These are phyloP conservation scores for Fusarium verticillioides DNA, from an alignment of 2,329 filamentous ascomycete genomes.

Conservation along the genomic window DNA sequence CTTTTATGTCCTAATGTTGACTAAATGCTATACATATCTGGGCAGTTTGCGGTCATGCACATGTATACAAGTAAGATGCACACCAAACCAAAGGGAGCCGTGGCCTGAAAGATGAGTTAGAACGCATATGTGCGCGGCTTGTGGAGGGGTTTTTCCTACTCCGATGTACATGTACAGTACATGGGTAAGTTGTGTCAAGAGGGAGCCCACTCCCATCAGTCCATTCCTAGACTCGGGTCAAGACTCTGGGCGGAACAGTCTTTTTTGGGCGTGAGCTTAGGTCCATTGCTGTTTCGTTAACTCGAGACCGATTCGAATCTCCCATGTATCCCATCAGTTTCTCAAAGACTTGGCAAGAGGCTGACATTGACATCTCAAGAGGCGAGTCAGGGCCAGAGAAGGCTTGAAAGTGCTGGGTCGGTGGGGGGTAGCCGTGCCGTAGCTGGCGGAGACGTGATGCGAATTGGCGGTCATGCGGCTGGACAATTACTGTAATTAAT, in stretches of 20 bases:
- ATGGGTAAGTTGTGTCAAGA: slow-evolving; percentile 18
- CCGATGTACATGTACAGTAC: slow-evolving; percentile 15
- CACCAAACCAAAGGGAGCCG: slow-evolving; percentile 10
- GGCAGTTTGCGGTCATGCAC: slow-evolving; percentile 12
- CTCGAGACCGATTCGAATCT: background rate
- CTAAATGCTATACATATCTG: background rate
- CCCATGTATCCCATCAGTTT: background rate
- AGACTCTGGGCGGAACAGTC: background rate
- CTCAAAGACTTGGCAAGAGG: background rate
- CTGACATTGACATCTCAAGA: background rate
- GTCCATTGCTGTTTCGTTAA: background rate
- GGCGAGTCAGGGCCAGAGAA: slow-evolving; percentile 23
- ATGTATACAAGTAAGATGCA: slow-evolving; percentile 5
- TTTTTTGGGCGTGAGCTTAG: slow-evolving; percentile 8
- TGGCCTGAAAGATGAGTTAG: slow-evolving; percentile 40
- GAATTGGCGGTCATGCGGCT: slow-evolving; percentile 37
- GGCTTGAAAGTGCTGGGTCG: slow-evolving; percentile 14
- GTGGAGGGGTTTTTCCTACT: slow-evolving; percentile 31
- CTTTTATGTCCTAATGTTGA: slow-evolving; percentile 4
- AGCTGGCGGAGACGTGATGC: slow-evolving; percentile 23
- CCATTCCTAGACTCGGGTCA: slow-evolving; percentile 31
- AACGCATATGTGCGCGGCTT: slow-evolving; percentile 27
- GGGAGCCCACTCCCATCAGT: slow-evolving; percentile 27
- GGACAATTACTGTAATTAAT: slow-evolving; percentile 12
- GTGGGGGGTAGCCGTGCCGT: slow-evolving; percentile 16